Conservation (phyloP, 2,329 filamentous ascomycete species). For the Fusarium mundagurra region DNA sequence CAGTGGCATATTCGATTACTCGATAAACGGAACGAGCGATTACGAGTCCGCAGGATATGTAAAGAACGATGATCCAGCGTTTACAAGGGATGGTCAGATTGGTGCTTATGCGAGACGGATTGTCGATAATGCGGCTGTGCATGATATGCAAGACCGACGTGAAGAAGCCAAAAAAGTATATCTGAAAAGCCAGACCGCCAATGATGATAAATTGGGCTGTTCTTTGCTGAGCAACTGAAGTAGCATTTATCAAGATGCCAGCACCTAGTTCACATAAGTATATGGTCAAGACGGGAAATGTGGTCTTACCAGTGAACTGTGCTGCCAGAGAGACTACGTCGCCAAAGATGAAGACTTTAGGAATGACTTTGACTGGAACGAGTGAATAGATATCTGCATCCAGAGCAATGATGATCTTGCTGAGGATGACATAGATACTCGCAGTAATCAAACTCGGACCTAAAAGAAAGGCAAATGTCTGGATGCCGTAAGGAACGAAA, state of each 20-base stretch:
- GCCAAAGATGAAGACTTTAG: slow-evolving; percentile 59
- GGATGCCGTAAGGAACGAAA: slow-evolving; percentile 48
- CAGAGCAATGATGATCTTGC: slow-evolving; percentile 49
- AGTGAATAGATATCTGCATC: slow-evolving; percentile 52
- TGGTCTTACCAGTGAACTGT: slow-evolving; percentile 17
- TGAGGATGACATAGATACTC: slow-evolving; percentile 57
- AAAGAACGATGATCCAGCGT: slow-evolving; percentile 39
- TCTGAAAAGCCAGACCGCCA: slow-evolving; percentile 61
- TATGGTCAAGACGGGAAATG: rapidly evolving
- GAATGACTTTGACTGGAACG: slow-evolving; percentile 54
- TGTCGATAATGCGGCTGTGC: slow-evolving; percentile 45
- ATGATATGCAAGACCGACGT: slow-evolving; percentile 56
- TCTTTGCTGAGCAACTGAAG: slow-evolving; percentile 27
- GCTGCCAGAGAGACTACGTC: slow-evolving; percentile 56
- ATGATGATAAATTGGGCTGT: slow-evolving; percentile 59
- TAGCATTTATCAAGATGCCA: slow-evolving; percentile 28
- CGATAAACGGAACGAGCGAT: slow-evolving; percentile 52
- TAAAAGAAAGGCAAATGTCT: slow-evolving; percentile 48
- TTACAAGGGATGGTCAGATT: slow-evolving; percentile 39
- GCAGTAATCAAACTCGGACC: slow-evolving; percentile 54
- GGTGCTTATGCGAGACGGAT: neutral
- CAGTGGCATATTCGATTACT: slow-evolving; percentile 52
- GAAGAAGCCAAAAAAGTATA: slow-evolving; percentile 64
- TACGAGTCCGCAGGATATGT: slow-evolving; percentile 44
- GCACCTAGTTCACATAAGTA: slow-evolving; percentile 20